Evolutionary conservation across 352 stramenopile genomes (phyloP).

Genomic region (Globisporangium lucens): DNA sequence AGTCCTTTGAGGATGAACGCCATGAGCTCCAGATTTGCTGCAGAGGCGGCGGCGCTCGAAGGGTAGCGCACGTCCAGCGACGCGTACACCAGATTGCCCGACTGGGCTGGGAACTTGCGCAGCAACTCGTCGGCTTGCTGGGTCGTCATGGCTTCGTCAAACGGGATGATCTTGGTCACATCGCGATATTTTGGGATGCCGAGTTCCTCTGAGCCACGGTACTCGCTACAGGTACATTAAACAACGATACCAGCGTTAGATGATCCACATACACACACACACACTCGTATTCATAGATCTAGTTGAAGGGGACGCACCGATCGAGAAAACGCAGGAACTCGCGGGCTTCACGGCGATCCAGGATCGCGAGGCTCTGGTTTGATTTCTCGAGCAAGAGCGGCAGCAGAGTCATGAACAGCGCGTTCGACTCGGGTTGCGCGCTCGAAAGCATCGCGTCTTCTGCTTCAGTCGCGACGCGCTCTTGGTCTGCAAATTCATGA

Average conservation of each 20-base stretch:
- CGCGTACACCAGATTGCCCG: slow-evolving; percentile 39
- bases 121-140: slow-evolving; percentile 35
- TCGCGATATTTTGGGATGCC: slow-evolving; percentile 38
- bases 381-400: slow-evolving; percentile 49
- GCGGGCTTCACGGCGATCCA: slow-evolving; percentile 47
- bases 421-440: slow-evolving; percentile 11
- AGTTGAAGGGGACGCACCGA: slow-evolving; percentile 12
- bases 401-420: slow-evolving; percentile 47
- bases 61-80: slow-evolving; percentile 46
- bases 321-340: slow-evolving; percentile 54
- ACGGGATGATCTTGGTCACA: slow-evolving; percentile 41
- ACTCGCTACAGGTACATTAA: slow-evolving; percentile 30
- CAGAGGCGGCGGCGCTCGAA: not conserved
- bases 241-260: not conserved
- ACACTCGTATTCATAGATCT: not conserved
- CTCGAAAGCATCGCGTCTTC: not conserved
- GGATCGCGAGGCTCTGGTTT: slow-evolving; percentile 54
- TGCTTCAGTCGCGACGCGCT: not conserved
- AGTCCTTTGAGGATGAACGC: slow-evolving; percentile 26
- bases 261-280: not conserved
- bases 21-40: slow-evolving; percentile 30
- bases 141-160: slow-evolving; percentile 22
- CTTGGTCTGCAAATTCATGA: not conserved
- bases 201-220: slow-evolving; percentile 35
- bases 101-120: slow-evolving; percentile 32